phyloP scores from a whole-genome alignment of 163 green algal species.

The Chloroidium sp. region DNA sequence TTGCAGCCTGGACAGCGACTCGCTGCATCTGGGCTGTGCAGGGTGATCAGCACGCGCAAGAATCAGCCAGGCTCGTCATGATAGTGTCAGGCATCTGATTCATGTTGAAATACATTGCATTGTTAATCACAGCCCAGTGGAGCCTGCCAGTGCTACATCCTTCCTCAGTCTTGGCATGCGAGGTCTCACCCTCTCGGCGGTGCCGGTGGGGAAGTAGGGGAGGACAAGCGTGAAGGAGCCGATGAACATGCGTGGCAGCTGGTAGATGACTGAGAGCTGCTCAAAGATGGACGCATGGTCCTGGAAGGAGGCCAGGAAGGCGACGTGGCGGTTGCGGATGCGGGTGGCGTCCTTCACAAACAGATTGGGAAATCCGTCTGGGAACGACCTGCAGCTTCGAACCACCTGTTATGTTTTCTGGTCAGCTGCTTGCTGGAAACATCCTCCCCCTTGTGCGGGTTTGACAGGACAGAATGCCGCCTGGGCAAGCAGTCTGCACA shows the following conservation, averaged over 20 bases:
- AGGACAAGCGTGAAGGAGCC: slow-evolving; percentile 96
- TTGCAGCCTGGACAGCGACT: no score
- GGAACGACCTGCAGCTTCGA: slow-evolving; percentile 65
- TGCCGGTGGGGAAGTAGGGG: slow-evolving; percentile 98
- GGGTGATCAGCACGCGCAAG: no score
- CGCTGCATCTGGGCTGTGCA: no score
- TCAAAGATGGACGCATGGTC: slow-evolving; percentile 89
- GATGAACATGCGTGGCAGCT: slow-evolving; percentile 93
- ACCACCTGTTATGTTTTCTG: no score
- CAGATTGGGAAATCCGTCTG: slow-evolving; percentile 96
- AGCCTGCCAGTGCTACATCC: not conserved
- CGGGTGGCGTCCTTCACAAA: slow-evolving; percentile 88
- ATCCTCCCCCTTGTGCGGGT: no score
- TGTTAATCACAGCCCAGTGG: not conserved
- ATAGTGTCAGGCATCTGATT: not conserved
- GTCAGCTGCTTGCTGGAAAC: no score
- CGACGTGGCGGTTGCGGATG: slow-evolving; percentile 92
- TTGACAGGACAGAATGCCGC: no score
- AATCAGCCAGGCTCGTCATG: not conserved
- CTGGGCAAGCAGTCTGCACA: no score
- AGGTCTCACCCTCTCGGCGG: slow-evolving; percentile 67
- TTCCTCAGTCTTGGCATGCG: not conserved
- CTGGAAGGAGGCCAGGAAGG: slow-evolving; percentile 96
- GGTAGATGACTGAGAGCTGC: slow-evolving; percentile 97
- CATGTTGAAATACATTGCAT: not conserved